Evolutionary conservation across 345 rosid genomes (phyloP).

Genomic region (Eucalyptus marginata): DNA sequence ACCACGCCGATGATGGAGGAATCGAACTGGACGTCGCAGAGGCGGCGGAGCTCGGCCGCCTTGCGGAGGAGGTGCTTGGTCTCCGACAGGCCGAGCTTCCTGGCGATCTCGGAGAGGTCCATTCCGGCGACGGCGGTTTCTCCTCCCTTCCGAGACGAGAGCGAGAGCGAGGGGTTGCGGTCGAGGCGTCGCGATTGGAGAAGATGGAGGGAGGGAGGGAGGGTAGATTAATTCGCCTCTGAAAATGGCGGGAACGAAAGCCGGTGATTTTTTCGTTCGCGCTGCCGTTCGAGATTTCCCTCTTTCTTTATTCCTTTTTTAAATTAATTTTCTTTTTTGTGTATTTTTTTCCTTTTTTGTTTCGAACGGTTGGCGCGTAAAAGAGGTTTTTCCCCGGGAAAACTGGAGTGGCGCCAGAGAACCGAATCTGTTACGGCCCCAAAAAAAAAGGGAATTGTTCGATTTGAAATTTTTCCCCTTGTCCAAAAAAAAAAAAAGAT

Average conservation of each 20-base stretch:
- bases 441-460: too few relatives aligned
- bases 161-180: not conserved
- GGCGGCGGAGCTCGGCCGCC: slow-evolving; percentile 95
- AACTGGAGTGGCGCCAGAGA: not conserved
- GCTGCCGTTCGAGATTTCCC: not conserved
- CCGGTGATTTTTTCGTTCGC: not conserved
- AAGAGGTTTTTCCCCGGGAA: not conserved
- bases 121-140: slow-evolving; percentile 2
- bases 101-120: slow-evolving; percentile 71
- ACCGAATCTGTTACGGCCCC: not conserved
- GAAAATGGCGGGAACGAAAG: not conserved
- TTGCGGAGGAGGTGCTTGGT: slow-evolving; percentile 60
- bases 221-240: not conserved
- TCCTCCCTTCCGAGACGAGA: not conserved
- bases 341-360: not conserved
- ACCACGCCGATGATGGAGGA: slow-evolving; percentile 91
- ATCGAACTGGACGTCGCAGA: slow-evolving; percentile 84
- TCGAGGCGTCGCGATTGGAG: not conserved
- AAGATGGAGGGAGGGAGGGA: not conserved
- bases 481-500: too few relatives aligned
- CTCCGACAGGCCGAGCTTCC: slow-evolving; percentile 59
- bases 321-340: not conserved
- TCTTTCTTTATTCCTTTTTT: not conserved
- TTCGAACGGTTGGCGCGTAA: not conserved
- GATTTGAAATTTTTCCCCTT: not conserved